Conservation (phyloP, 2,329 filamentous ascomycete genomes). For the Phaeosphaeriaceae sp. region DNA sequence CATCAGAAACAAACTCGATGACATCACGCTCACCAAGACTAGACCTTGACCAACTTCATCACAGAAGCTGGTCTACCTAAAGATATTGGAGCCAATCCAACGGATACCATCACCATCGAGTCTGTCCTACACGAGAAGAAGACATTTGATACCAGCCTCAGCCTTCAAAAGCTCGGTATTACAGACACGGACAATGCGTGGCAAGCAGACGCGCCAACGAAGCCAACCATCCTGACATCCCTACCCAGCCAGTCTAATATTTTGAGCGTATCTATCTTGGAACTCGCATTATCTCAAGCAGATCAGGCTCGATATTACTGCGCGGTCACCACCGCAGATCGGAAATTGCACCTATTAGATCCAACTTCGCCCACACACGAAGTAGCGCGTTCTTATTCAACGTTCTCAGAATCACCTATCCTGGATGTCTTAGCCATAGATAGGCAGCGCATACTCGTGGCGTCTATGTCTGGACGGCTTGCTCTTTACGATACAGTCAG, state of each 20-base stretch:
- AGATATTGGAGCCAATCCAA: conserved; percentile 55
- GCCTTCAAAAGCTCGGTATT: conserved; percentile 63
- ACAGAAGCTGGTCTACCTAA: conserved; percentile 62
- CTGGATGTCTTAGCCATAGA: conserved; percentile 58
- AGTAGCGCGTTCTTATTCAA: conserved; percentile 47
- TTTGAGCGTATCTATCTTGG: conserved; percentile 58
- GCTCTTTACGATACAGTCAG: conserved; percentile 55
- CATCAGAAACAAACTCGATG: conserved; percentile 12
- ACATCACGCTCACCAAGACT: conserved; percentile 16
- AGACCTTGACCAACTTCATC: conserved; percentile 67
- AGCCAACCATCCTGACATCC: conserved; percentile 51
- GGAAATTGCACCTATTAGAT: conserved; percentile 57
- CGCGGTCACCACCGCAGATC: conserved; percentile 48
- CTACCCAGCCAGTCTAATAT: conserved; percentile 62
- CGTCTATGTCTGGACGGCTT: conserved; percentile 68
- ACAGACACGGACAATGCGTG: conserved; percentile 55
- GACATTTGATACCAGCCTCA: conserved; percentile 62
- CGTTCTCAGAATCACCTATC: conserved; percentile 61
- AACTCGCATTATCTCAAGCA: conserved; percentile 34
- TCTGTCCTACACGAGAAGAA: conserved; percentile 68
- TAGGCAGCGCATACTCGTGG: conserved; percentile 58
- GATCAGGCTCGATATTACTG: conserved; percentile 31
- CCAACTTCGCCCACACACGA: conserved; percentile 38
- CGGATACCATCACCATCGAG: conserved; percentile 64
- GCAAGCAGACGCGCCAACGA: conserved; percentile 56